These are phyloP conservation scores for Actinomortierella wolfii DNA, from an alignment of 371 early-diverging fungal species.

Conservation along the genomic window DNA sequence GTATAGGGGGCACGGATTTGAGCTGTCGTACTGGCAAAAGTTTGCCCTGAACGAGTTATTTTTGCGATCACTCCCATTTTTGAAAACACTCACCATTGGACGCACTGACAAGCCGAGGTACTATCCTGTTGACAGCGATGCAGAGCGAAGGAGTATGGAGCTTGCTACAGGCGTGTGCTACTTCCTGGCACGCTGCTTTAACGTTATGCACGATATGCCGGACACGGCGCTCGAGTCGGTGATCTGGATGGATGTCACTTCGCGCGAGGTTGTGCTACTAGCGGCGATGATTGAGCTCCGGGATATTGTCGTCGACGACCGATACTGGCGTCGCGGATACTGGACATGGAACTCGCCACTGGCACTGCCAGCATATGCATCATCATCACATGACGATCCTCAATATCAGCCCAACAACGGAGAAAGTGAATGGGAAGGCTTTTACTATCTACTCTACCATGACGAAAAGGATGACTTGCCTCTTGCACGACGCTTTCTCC, in stretches of 20 bases:
- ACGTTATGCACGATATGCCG: conserved; percentile 47
- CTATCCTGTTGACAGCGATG: conserved; percentile 10
- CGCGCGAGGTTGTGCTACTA: conserved; percentile 30
- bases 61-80: conserved; percentile 28
- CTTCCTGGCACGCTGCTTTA: conserved; percentile 42
- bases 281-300: conserved; percentile 36
- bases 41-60: conserved; percentile 46
- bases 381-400: not conserved
- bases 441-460: conserved; percentile 34
- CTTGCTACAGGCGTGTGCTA: conserved; percentile 42
- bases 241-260: conserved; percentile 43
- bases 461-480: conserved; percentile 4
- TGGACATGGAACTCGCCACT: conserved; percentile 15
- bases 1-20: conserved; percentile 19
- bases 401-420: too few species aligned
- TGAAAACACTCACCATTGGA: conserved; percentile 35
- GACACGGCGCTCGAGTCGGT: conserved; percentile 42
- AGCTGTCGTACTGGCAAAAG: conserved; percentile 46
- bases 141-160: conserved; percentile 9
- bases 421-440: conserved; percentile 32
- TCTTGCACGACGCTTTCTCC: too few species aligned
- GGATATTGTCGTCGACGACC: conserved; percentile 42
- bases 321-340: conserved; percentile 42
- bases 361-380: not conserved
- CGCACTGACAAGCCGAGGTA: conserved; percentile 29